Conservation (phyloP, 2,329 filamentous ascomycete species). For the Aspergillus clavatus region DNA sequence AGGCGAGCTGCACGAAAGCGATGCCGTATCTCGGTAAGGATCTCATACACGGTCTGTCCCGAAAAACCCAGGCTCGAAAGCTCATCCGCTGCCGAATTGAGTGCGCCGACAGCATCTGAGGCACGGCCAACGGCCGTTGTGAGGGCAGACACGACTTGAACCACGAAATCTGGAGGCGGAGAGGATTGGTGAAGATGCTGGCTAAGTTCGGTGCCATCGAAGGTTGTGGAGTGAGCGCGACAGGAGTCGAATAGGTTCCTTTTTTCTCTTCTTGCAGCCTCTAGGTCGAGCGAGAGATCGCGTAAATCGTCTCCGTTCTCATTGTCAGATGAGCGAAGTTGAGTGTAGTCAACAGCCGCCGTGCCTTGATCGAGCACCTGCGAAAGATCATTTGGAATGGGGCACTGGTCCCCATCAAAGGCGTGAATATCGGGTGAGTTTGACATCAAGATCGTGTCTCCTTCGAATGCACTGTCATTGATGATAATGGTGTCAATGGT, state of each 20-base stretch:
- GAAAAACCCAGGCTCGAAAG: constrained; percentile 39
- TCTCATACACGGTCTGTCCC: constrained; percentile 25
- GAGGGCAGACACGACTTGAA: constrained; percentile 34
- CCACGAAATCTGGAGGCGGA: constrained; percentile 37
- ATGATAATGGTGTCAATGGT: constrained; percentile 25
- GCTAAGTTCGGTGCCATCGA: constrained; percentile 19
- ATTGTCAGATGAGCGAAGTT: constrained; percentile 13
- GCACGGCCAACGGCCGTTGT: constrained; percentile 34
- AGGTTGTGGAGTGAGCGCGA: constrained; percentile 25
- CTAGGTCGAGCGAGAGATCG: constrained; percentile 34
- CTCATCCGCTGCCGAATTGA: constrained; percentile 34
- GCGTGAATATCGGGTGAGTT: constrained; percentile 29
- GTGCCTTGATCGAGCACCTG: constrained; percentile 9
- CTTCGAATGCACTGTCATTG: constrained; percentile 25
- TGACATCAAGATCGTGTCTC: constrained; percentile 26
- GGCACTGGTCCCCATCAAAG: constrained; percentile 6
- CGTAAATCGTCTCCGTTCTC: constrained; percentile 23
- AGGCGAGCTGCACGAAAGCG: constrained; percentile 42
- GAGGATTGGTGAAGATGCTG: constrained; percentile 24
- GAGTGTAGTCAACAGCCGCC: constrained; percentile 14
- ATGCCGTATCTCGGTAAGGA: constrained; percentile 34
- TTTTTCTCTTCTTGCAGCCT: constrained; percentile 38
- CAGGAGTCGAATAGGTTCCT: constrained; percentile 37
- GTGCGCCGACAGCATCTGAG: constrained; percentile 34
- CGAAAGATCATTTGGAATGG: constrained; percentile 17